These are phyloP conservation scores for Austroboletus rostrupii DNA, from an alignment of 1,284 basidiomycete species.

Conservation along the genomic window DNA sequence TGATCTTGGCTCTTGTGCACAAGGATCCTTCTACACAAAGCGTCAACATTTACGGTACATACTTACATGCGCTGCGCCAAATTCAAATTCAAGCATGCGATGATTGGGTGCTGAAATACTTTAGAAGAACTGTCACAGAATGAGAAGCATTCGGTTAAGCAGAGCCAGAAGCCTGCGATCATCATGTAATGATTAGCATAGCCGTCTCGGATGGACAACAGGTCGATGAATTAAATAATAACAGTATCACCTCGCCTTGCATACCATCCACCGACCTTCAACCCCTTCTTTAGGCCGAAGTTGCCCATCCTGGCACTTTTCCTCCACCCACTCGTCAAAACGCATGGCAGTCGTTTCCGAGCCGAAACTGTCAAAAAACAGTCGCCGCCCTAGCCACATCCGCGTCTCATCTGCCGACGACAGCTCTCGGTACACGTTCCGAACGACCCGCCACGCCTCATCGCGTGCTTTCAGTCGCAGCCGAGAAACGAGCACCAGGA, in stretches of 20 bases:
- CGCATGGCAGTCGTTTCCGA: constrained; percentile 31
- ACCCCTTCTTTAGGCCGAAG: constrained; percentile 50
- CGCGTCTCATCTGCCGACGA: constrained; percentile 39
- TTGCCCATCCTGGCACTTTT: constrained; percentile 40
- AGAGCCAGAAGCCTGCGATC: neutral
- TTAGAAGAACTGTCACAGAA: too few species aligned
- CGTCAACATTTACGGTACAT: too few species aligned
- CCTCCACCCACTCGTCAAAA: constrained; percentile 47
- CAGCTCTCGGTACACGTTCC: constrained; percentile 62
- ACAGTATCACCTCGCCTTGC: constrained; percentile 22
- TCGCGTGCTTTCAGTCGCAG: constrained; percentile 49
- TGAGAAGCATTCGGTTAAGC: too few species aligned
- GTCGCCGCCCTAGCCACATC: constrained; percentile 49
- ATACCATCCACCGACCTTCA: constrained; percentile 56
- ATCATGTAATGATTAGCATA: neutral
- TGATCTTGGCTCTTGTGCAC: too few species aligned
- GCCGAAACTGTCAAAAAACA: constrained; percentile 33
- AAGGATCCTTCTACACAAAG: too few species aligned
- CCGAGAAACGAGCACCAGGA: constrained; percentile 41
- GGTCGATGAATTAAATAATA: neutral
- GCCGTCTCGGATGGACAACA: neutral
- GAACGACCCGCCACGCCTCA: constrained; percentile 57
- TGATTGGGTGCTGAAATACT: too few species aligned
- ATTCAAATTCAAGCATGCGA: too few species aligned
- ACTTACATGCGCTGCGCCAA: too few species aligned